phyloP scores from a whole-genome alignment of 768 basidiomycete genomes.

The Suillus discolor region DNA sequence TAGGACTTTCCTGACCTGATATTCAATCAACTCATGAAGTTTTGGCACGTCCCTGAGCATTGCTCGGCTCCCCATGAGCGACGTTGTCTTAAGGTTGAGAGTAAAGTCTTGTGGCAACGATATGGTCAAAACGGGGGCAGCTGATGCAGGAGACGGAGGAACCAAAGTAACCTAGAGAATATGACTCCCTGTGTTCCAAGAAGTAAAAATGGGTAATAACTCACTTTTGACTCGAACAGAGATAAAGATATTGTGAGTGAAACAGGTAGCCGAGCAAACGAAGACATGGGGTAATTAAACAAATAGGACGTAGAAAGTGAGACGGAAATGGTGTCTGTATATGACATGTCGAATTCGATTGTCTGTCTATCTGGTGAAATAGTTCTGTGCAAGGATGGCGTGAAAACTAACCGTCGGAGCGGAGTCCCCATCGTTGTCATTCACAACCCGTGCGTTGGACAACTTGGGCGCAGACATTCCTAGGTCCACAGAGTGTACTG shows the following conservation, averaged over 20 bases:
- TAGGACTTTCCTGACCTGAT: conserved; percentile 73
- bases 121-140: conserved; percentile 65
- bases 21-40: conserved; percentile 90
- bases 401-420: conserved; percentile 32
- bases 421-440: conserved; percentile 9
- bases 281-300: conserved; percentile 83
- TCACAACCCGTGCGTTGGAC: conserved; percentile 62
- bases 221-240: conserved; percentile 68
- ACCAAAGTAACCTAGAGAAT: conserved; percentile 56
- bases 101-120: conserved; percentile 85
- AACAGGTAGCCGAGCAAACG: conserved; percentile 81
- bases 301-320: conserved; percentile 82
- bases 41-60: conserved; percentile 98
- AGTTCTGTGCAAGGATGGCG: conserved; percentile 3
- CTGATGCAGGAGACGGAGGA: conserved; percentile 56
- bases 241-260: conserved; percentile 80
- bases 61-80: conserved; percentile 94
- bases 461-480: conserved; percentile 80
- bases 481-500: conserved; percentile 82
- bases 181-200: conserved; percentile 9
- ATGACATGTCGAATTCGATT: conserved; percentile 82
- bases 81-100: conserved; percentile 84
- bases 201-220: conserved; percentile 23
- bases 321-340: conserved; percentile 81
- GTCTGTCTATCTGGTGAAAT: conserved; percentile 49